Evolutionary conservation across 768 basidiomycete genomes (phyloP), one percentile per base, ranked within the genome.

Genomic region (Obba rivulosa): DNA sequence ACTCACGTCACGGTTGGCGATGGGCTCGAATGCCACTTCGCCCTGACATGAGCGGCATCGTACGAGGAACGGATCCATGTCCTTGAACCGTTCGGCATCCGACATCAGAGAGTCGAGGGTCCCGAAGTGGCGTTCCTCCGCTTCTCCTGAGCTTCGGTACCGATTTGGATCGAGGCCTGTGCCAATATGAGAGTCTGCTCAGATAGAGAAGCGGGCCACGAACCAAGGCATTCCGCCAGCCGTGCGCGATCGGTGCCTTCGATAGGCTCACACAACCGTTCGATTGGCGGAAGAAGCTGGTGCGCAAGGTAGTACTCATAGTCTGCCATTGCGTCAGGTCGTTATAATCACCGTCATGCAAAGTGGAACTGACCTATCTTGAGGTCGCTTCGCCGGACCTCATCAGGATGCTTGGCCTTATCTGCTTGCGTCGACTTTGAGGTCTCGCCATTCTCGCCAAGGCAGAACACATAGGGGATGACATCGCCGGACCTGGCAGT

Each of bases 171-270:
- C 78, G 49, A 81, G 67, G 14, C 85, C 84, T 85, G 44, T 23
- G 43, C 5, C 14, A 0, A 24, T 34, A 22, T 42, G 37, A 24
- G 34, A 41, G 24, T 1, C 20, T n/a, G 3, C 21, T 16, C n/a
- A 9, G 18, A 13, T n/a, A 18, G 38, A 11, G 41, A 25, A 21
- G 45, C 38, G 8, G 53, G 25, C 14, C 18, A 65, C 77, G 45
- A 62, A 92, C 93, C 95, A 5, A 99, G 80, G 63, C 92, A 97
- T 69, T 98, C 95, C 0, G 96, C 96, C 18, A 99, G 70, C 31
- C 94, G 79, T 7, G 93, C 73, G 22, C 90, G 79, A 58, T 98
- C 95, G 0, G 94, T 97, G 7, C 94, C 95, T 57, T 96, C 92
- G 39, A 99, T 98, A 1, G 90, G 86, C 37, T 96, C 96, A 62